phyloP scores from a whole-genome alignment of 176 grass and related monocot genomes.

The Avena eriantha region DNA sequence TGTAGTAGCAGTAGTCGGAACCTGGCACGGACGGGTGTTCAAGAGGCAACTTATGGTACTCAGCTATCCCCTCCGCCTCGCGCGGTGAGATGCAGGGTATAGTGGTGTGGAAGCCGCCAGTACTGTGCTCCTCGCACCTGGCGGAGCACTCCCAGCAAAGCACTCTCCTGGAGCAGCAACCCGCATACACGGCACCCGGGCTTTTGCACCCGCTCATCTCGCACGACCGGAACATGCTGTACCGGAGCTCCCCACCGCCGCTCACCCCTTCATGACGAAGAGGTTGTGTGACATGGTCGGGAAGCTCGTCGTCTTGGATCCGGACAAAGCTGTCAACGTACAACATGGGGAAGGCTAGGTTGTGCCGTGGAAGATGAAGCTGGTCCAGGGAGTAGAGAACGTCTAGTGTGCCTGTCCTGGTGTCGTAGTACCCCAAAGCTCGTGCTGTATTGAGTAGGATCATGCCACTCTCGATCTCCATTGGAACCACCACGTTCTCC shows the following conservation, averaged over 20 bases:
- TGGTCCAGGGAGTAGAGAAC: neutral
- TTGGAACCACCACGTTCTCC: neutral
- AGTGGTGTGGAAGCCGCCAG: neutral
- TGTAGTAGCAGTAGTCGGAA: neutral
- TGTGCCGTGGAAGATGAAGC: neutral
- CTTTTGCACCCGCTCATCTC: neutral
- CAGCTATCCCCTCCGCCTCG: neutral
- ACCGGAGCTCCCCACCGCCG: neutral
- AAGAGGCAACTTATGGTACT: neutral
- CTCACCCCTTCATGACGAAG: neutral
- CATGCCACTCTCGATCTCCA: neutral
- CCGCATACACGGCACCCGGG: neutral
- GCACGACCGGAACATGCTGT: neutral
- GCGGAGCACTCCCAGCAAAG: neutral
- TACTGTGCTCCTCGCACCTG: neutral
- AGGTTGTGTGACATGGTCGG: neutral
- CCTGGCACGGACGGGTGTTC: neutral
- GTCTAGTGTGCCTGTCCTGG: neutral
- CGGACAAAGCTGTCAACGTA: constrained; percentile 12
- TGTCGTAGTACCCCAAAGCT: constrained; percentile 30
- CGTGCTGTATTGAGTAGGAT: constrained; percentile 37
- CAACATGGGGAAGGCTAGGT: neutral
- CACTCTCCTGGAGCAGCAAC: constrained; percentile 3
- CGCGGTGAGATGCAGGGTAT: neutral
- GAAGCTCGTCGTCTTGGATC: constrained; percentile 1